Percentiles rank a stretch among this genome's conserved stretches.
Evolutionary conservation across 2,329 filamentous ascomycete genomes (phyloP).

Genomic region (Penicillium sp.): DNA sequence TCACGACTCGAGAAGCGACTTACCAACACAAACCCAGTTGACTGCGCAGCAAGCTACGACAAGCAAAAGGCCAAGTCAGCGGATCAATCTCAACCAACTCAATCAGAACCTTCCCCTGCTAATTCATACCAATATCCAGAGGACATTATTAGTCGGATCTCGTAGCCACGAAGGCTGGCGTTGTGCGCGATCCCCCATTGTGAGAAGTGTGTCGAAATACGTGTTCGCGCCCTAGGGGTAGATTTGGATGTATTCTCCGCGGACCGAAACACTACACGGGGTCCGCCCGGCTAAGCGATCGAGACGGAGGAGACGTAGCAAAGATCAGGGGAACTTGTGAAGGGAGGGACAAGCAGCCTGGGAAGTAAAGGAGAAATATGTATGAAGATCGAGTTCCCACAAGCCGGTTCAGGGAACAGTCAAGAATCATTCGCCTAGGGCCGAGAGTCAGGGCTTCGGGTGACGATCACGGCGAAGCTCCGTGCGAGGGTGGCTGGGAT

Average conservation of each 20-base stretch:
- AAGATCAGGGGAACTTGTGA: not conserved
- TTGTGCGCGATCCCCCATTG: conserved; percentile 41
- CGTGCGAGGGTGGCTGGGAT: conserved; percentile 23
- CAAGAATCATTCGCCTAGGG: conserved; percentile 20
- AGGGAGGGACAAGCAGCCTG: conserved; percentile 12
- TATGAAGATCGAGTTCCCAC: not conserved
- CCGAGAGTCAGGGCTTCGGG: conserved; percentile 19
- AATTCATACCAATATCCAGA: conserved; percentile 47
- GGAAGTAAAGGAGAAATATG: not conserved
- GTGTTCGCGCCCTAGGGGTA: conserved; percentile 12
- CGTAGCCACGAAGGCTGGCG: conserved; percentile 40
- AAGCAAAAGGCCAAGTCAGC: conserved; percentile 14
- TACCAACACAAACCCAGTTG: conserved; percentile 50
- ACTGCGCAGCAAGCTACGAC: conserved; percentile 48
- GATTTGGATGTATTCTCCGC: conserved; percentile 18
- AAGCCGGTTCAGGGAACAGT: conserved; percentile 14
- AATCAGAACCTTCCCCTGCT: not conserved
- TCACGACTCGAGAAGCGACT: conserved; percentile 18
- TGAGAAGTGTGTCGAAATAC: conserved; percentile 13
- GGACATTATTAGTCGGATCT: conserved; percentile 37
- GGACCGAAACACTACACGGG: not conserved
- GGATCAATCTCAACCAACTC: conserved; percentile 2
- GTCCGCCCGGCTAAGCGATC: conserved; percentile 7
- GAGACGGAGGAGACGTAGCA: not conserved
- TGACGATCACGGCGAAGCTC: conserved; percentile 27